Conservation (phyloP, 2,329 filamentous ascomycete species). For the Fusarium sp. region DNA sequence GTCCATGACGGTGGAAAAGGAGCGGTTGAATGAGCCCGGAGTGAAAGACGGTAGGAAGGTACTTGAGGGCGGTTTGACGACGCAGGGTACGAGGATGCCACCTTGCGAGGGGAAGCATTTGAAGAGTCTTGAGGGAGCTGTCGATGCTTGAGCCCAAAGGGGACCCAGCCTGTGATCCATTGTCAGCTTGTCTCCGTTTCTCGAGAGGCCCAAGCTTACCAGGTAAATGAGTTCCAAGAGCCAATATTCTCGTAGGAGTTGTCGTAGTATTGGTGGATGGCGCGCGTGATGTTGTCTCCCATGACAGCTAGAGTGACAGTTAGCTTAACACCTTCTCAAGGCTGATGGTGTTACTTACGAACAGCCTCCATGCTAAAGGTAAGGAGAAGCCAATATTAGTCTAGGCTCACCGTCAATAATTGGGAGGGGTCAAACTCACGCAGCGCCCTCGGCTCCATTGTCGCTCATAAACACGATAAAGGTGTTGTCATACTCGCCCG, state of each 20-base stretch:
- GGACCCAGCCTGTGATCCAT: neutral
- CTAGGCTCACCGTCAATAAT: neutral
- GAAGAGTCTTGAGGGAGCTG: conserved; percentile 55
- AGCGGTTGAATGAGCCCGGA: neutral
- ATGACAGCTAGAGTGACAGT: conserved; percentile 5
- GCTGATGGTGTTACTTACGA: neutral
- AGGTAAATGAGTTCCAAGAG: conserved; percentile 14
- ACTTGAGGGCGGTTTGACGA: conserved; percentile 53
- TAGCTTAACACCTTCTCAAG: neutral
- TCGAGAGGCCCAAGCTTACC: neutral
- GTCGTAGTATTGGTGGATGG: conserved; percentile 24
- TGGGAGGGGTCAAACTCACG: no score
- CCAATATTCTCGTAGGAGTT: conserved; percentile 24
- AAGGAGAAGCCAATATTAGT: neutral
- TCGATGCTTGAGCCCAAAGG: conserved; percentile 51
- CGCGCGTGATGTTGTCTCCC: conserved; percentile 38
- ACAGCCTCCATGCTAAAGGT: neutral
- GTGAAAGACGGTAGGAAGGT: neutral
- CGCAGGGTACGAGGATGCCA: conserved; percentile 67
- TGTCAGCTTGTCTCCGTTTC: neutral
- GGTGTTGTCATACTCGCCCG: conserved; percentile 74
- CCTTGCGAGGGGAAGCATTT: conserved; percentile 61
- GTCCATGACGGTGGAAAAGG: conserved; percentile 1
- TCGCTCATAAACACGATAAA: conserved; percentile 76
- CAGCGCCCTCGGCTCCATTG: conserved; percentile 73